Evolutionary conservation across 768 basidiomycete species (phyloP), one percentile per base, ranked within the genome.

Genomic region (Panus rudis): DNA sequence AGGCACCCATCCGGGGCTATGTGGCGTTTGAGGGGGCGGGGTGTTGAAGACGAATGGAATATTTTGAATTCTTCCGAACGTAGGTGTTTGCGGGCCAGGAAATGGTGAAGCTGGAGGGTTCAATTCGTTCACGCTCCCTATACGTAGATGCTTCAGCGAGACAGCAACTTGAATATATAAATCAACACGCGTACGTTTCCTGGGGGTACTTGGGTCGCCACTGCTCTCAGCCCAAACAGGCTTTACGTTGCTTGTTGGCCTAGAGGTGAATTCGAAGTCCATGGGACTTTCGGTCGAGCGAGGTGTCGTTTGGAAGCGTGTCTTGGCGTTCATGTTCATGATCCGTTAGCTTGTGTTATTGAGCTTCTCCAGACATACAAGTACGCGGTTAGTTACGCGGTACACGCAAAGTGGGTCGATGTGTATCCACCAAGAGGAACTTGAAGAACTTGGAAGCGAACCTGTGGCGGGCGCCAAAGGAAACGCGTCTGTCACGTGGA

Each of bases 191-290:
- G 55, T 67, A 88, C 84, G 80, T 75, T 88, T 88, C 55, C 71
- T 69, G 25, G 80, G 74, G 20, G 78, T 74, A 52, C 62, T 69
- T n/a, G 68, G 56, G 38, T 76, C 72, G 20, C 76, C 72, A 17
- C 49, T 43, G 19, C 56, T 45, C 14, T 57, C 14, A 20, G 72
- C 74, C 84, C 84, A 86, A 2, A 71, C 75, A 2, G 81, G 77
- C 56, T 68, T 76, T 43, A 70, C 63, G 27, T 62, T 58, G 42
- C 58, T 68, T 48, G 59, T 73, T 13, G 76, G 72, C 20, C 86
- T 73, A 51, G 79, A 78, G 7, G 87, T 90, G 68, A 81, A 90
- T 59, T 90, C 79, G 62, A 80, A 92, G 62, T 92, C 88, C 89
- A 92, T 92, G 4, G 89, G 89, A 3, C 82, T 84, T 57, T 90